These are phyloP conservation scores for Russula griseocarnosa DNA, from an alignment of 768 basidiomycete genomes.

Conservation along the genomic window DNA sequence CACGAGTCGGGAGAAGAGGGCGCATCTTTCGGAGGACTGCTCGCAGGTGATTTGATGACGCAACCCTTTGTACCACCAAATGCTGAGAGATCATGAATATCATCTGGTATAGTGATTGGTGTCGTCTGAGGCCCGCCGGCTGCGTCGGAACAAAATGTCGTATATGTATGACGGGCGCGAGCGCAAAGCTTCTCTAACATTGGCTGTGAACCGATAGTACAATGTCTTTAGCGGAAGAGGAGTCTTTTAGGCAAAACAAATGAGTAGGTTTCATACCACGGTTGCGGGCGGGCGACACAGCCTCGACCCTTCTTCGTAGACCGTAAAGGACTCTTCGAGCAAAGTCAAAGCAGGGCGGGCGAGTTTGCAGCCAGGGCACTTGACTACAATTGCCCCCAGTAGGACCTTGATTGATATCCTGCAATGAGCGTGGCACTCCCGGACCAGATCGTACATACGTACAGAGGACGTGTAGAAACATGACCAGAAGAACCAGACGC, in stretches of 20 bases:
- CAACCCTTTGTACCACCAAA: slow-evolving; percentile 23
- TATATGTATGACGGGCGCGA: slow-evolving; percentile 37
- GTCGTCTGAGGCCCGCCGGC: neutral
- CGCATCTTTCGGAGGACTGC: slow-evolving; percentile 13
- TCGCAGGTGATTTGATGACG: slow-evolving; percentile 22
- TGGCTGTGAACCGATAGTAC: slow-evolving; percentile 27
- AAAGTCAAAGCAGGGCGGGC: slow-evolving; percentile 40
- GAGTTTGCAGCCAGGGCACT: slow-evolving; percentile 44
- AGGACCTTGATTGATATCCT: slow-evolving; percentile 37
- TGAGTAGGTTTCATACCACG: neutral
- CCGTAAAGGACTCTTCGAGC: slow-evolving; percentile 37
- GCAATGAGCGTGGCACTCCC: neutral
- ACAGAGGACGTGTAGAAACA: slow-evolving; percentile 49
- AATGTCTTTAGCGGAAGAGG: neutral
- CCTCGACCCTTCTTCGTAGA: slow-evolving; percentile 44
- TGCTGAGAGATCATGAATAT: slow-evolving; percentile 24
- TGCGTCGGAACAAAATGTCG: slow-evolving; percentile 25
- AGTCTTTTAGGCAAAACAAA: neutral
- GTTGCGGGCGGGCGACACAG: slow-evolving; percentile 36
- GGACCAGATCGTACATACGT: slow-evolving; percentile 22
- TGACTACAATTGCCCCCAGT: slow-evolving; percentile 45
- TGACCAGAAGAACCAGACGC: slow-evolving; percentile 52
- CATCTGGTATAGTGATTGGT: neutral
- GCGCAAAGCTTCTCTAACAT: slow-evolving; percentile 39
- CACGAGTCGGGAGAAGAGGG: slow-evolving; percentile 18